A percentile compares a stretch with the other conserved stretches of the same genome.
Conservation (phyloP, 73 alveolate genomes). For the Paraurostyla sp. region DNA sequence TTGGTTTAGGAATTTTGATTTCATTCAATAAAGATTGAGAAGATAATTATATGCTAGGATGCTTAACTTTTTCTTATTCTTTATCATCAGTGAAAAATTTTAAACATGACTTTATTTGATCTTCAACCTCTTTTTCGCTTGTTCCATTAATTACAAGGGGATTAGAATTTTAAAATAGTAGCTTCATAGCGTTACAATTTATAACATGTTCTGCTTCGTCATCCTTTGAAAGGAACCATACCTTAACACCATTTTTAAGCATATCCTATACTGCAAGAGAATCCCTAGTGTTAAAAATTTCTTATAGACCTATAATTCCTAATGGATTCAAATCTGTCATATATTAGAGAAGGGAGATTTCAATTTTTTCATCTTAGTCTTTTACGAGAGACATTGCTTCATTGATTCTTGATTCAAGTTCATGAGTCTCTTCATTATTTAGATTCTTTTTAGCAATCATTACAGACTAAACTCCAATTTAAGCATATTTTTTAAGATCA, state of each 20-base stretch:
- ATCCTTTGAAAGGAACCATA: slow-evolving; percentile 73
- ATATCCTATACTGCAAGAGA: slow-evolving; percentile 49
- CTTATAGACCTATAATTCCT: slow-evolving; percentile 65
- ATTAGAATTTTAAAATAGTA: not conserved
- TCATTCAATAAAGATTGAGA: no score
- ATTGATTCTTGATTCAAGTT: slow-evolving; percentile 14
- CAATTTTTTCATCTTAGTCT: slow-evolving; percentile 37
- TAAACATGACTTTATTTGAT: slow-evolving; percentile 3
- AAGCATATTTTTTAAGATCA: slow-evolving; percentile 37
- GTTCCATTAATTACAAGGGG: slow-evolving; percentile 34
- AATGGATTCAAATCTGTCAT: slow-evolving; percentile 44
- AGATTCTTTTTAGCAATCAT: slow-evolving; percentile 57
- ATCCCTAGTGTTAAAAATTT: slow-evolving; percentile 46
- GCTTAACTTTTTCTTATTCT: not conserved
- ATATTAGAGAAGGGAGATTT: slow-evolving; percentile 22
- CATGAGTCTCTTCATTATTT: slow-evolving; percentile 27
- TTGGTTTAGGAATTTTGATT: no score
- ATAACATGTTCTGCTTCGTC: slow-evolving; percentile 27
- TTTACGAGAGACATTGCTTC: slow-evolving; percentile 41
- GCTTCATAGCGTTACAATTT: slow-evolving; percentile 17
- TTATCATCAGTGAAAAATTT: slow-evolving; percentile 23
- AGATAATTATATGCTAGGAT: no score
- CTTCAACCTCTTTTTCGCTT: slow-evolving; percentile 35
- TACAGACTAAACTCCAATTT: not conserved
- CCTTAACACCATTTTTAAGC: slow-evolving; percentile 62